Base-by-base conservation (phyloP, 2,329 filamentous ascomycete genomes). In the Apiospora kogelbergensis region DNA sequence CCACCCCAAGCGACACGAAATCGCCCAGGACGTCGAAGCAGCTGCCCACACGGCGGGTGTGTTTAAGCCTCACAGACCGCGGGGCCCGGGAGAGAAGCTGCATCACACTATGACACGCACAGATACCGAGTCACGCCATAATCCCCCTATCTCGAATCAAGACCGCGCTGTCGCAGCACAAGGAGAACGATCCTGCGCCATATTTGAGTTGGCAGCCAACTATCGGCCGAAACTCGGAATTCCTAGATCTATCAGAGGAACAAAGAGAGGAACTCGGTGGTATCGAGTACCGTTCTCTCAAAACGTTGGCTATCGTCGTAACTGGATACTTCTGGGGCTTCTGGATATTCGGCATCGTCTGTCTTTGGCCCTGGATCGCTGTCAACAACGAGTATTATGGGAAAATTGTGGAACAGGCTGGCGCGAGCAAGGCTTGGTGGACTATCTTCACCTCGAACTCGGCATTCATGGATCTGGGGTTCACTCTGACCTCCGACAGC, bases 191-290 rank as follows among this genome's bases (percentile, higher is more conserved):
- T 41, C 77, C 78, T 1, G 92, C 93, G 83, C 96, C 96, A 0
- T 99, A 99, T 79, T 87, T 99, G 66, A 98, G 94, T 79, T 98
- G 94, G 88, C 91, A 95, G 70, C 94, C 96, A 2, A 99, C 96
- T 0, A 88, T 98, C 67, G 95, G 92, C 30, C 90, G 96, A 71
- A 99, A 99, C 79, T 98, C 95, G 13, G 91, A 93, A 45, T 99
- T 98, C 76, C 87, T 96, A 15, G 93, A 95, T 73, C 81, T 99
- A 72, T 93, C 92, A 0, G 92, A 97, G 73, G 94, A 96, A 72
- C 94, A 99, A 80, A 89, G 96, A 73, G 95, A 99, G 77, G 96
- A 99, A 80, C 83, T 99, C 2, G 96, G 96, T 13, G 96, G 96
- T 24, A 97, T 99, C 72, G 96, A 99, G 79, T 99, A 99, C 77